These are phyloP conservation scores for Globisporangium recalcitrans DNA, from an alignment of 352 stramenopile genomes.

Conservation along the genomic window DNA sequence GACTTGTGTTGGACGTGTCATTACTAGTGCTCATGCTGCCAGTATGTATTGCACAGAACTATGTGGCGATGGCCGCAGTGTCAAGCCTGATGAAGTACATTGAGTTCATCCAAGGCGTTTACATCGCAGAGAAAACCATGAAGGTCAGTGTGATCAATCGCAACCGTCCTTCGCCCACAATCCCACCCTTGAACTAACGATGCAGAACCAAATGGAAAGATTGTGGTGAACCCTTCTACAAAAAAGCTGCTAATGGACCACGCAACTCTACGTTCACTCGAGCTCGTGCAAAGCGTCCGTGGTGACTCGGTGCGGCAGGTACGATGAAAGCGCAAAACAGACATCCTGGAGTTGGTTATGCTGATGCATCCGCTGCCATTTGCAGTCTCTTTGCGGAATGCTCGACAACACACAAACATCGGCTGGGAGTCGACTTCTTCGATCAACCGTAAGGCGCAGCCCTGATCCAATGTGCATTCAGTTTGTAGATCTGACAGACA, in stretches of 20 bases:
- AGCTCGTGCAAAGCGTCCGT: slow-evolving; percentile 59
- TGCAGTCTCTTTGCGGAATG: slow-evolving; percentile 69
- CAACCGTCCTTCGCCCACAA: neutral
- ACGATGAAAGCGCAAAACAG: neutral
- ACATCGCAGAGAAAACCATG: slow-evolving; percentile 77
- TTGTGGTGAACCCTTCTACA: slow-evolving; percentile 68
- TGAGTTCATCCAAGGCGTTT: slow-evolving; percentile 83
- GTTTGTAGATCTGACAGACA: neutral
- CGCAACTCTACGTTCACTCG: slow-evolving; percentile 64
- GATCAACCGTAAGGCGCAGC: slow-evolving; percentile 54
- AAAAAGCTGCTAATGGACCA: slow-evolving; percentile 81
- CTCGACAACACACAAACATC: slow-evolving; percentile 79
- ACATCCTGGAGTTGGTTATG: neutral
- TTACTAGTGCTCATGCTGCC: too few relatives aligned
- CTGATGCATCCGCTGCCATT: neutral
- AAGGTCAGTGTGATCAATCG: too few relatives aligned
- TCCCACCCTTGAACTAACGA: neutral
- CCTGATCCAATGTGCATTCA: neutral
- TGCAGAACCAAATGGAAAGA: slow-evolving; percentile 20
- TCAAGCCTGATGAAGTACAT: slow-evolving; percentile 83
- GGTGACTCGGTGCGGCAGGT: slow-evolving; percentile 55
- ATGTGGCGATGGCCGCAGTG: slow-evolving; percentile 77
- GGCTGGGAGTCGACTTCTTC: slow-evolving; percentile 61
- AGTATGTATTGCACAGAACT: too few relatives aligned
- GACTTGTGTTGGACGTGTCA: too few relatives aligned